Base-by-base conservation (phyloP, 169 alveolate genomes). In the Cryptosporidium sp. region DNA sequence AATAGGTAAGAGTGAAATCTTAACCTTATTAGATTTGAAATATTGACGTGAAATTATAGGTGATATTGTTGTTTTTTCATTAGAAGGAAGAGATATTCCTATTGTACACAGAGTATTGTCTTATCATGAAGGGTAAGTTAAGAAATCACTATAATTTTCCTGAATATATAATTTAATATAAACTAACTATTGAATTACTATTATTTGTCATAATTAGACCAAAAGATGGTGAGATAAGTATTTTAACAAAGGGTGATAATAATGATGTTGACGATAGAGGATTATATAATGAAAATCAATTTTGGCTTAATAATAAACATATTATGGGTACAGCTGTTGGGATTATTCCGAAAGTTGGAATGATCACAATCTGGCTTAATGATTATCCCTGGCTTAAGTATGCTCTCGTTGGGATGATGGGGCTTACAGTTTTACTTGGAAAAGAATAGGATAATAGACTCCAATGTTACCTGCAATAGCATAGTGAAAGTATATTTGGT, bases 231-330 rank as follows among this genome's bases (percentile, higher is more conserved):
- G 96, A 94, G 18, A 80, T 86, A 37, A 85, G 91, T 26, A 91
- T 96, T 37, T 89, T 97, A 84, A 97, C 99, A 2, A 97, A 97
- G 93, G 99, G 99, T 33, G 99, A 97, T 93, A 97, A 97, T 91
- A 97, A 97, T 92, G 89, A 92, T 58, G 97, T 95, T 45, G 98
- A 97, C 91, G 99, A 97, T 87, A 93, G 99, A 93, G 98, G 98
- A 7, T 93, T 97, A 41, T 97, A 96, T 86, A 93, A 94, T 51
- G 91, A 74, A 85, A 95, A 96, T 62, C 93, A 94, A 61, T 59
- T 95, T 45, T 97, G 97, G 97, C 84, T 97, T 18, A 84, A 92
- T 52, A 91, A 92, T 74, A 91, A 86, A 61, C 95, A 96, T 68
- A 91, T 97, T 43, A 86, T 96, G 93, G 99, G 99, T n/a, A 93